phyloP scores from a whole-genome alignment of 2,329 filamentous ascomycete genomes.

The Xylariaceae sp. region DNA sequence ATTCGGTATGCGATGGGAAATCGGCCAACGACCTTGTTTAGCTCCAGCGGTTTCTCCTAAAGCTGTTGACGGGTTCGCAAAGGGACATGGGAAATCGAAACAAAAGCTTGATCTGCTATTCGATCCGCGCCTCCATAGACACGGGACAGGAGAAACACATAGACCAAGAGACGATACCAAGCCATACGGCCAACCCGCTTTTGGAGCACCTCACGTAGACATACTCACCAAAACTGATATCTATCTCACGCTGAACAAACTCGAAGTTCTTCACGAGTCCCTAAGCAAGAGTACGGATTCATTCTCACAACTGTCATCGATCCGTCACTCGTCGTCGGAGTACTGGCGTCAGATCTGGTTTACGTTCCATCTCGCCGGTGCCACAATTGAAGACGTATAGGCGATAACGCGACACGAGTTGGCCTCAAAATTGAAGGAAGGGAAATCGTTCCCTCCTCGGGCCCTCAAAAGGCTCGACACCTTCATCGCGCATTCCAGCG shows the following conservation, averaged over 20 bases:
- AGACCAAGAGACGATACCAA: not conserved
- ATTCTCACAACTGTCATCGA: constrained; percentile 1
- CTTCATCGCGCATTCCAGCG: not conserved
- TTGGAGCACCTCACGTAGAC: not conserved
- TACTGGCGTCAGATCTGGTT: constrained; percentile 13
- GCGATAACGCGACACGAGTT: constrained; percentile 1
- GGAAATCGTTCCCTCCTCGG: not conserved
- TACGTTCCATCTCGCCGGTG: constrained; percentile 7
- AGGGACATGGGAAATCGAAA: too few species aligned
- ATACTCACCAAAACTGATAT: not conserved
- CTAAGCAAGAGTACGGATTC: not conserved
- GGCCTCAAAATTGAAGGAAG: not conserved
- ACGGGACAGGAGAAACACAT: not conserved
- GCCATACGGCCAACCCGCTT: constrained; percentile 1
- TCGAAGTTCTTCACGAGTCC: not conserved
- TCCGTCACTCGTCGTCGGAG: not conserved
- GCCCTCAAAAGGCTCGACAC: not conserved
- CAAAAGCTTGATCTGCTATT: not conserved
- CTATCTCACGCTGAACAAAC: not conserved
- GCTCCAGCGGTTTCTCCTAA: too few species aligned
- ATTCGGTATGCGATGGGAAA: too few species aligned
- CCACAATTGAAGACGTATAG: constrained; percentile 8
- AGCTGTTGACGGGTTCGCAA: too few species aligned
- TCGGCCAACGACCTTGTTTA: too few species aligned
- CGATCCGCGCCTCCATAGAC: not conserved